Evolutionary conservation across 2,329 filamentous ascomycete species (phyloP), one percentile per base, ranked within the genome.

Genomic region (Dactylellina cionopaga): DNA sequence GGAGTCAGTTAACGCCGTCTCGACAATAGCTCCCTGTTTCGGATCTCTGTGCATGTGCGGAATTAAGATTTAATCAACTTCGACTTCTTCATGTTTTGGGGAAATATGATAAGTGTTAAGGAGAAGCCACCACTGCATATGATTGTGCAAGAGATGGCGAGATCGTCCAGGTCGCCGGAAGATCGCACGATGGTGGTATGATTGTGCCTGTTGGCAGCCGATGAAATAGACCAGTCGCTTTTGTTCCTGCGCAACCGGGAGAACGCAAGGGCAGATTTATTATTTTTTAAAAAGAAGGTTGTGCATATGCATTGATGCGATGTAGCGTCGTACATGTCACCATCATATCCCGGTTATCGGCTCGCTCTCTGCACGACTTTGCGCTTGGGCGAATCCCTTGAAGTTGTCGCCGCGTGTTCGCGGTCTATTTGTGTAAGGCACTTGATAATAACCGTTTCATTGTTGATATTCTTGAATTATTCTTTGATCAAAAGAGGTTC

Each of bases 301-400:
- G 62, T 71, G 56, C 65, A 71, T 35, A 58, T 72, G 52, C 66
- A 59, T 41, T 2, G 25, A 47, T 64, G 66, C 58, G 56, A 70
- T 52, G 66, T 46, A 55, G 33, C 47, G 68, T 72, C 33, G 39
- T 22, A 72, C 68, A 33, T 39, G 43, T 55, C 41, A 46, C 47
- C 22, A 39, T 24, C 44, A 47, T 65, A 59, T 60, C 68, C 59
- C 35, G 59, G 68, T 72, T 52, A 55, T 52, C 52, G 68, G 68
- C 59, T 64, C 58, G 27, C 27, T 11, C 11, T 27, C n/a, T 29
- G 24, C 19, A 47, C 13, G 35, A 35, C n/a, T 69, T 11, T 31
- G 43, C 19, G 17, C 33, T 47, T 31, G 10, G 29, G 33, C 46
- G 29, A 41, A 39, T n/a, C 1, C 35, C 15, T 9, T 13, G 17